These are phyloP conservation scores for Linnemannia schmuckeri DNA, from an alignment of 192 early-diverging fungal species.

Conservation along the genomic window DNA sequence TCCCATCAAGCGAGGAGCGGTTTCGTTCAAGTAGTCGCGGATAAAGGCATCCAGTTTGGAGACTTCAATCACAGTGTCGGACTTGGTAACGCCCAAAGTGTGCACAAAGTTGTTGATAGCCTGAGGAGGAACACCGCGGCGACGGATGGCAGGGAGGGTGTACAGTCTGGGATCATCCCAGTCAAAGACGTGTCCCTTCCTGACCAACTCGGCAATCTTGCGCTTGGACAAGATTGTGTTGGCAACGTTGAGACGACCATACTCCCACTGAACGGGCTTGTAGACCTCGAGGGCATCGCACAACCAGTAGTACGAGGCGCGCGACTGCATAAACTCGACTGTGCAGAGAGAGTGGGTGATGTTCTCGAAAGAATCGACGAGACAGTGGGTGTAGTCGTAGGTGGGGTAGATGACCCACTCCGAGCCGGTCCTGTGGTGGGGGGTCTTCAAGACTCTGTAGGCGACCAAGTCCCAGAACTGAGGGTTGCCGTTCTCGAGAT, in stretches of 20 bases:
- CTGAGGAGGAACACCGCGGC: slow-evolving; percentile 96
- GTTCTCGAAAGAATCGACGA: slow-evolving; percentile 99
- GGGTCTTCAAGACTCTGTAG: slow-evolving; percentile 93
- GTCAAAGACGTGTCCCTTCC: slow-evolving; percentile 79
- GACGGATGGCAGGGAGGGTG: slow-evolving; percentile 94
- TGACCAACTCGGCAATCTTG: slow-evolving; percentile 93
- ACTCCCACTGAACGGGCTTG: slow-evolving; percentile 99
- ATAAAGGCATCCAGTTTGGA: slow-evolving; percentile 94
- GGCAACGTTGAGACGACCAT: slow-evolving; percentile 93
- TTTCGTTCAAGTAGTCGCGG: slow-evolving; percentile 93
- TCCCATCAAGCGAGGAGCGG: slow-evolving; percentile 95
- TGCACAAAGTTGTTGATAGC: slow-evolving; percentile 99
- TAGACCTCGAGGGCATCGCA: slow-evolving; percentile 98
- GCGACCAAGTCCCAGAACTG: slow-evolving; percentile 99
- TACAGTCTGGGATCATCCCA: slow-evolving; percentile 99
- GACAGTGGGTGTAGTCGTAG: slow-evolving; percentile 99
- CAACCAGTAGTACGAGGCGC: slow-evolving; percentile 99
- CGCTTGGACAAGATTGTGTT: slow-evolving; percentile 98
- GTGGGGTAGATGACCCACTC: slow-evolving; percentile 99
- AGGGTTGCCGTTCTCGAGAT: slow-evolving; percentile 96
- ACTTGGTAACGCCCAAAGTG: slow-evolving; percentile 91
- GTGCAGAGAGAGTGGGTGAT: slow-evolving; percentile 99
- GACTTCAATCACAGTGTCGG: slow-evolving; percentile 85
- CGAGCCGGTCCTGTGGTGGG: slow-evolving; percentile 92
- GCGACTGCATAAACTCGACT: slow-evolving; percentile 92